Base-by-base conservation (phyloP, 78 protist species). In the Speleostelium caveatum region DNA sequence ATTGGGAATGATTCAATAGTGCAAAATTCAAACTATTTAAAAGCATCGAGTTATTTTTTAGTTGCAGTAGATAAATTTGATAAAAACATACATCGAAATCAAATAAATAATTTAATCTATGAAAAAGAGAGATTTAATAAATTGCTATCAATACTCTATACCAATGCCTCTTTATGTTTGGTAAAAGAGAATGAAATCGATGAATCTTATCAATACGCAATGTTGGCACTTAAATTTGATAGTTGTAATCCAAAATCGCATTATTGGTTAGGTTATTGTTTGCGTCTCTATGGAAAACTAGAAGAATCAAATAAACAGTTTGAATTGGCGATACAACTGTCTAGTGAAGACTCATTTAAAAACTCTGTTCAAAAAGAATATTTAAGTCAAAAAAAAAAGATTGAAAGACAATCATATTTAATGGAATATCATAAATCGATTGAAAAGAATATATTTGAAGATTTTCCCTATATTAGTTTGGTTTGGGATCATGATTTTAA, bases 401-500 rank as follows among this genome's bases (percentile, higher is more conserved):
- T 35, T 24, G 66, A 24, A 10, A 71, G 19, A 45, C 41, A 49
- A 49, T 41, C 26, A 32, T 26, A 4, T 38, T n/a, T 30, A 35
- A 30, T 19, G 77, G 0, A 62, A 42, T 26, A 61, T 24, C 33
- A 53, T 10, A 66, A 60, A n/a, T n/a, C 10, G 38, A 26, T 4
- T 45, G 72, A 26, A 75, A 61, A 2, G 56, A 61, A 14, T 21
- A 24, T 28, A 83, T 83, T 58, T 51, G 17, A n/a, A 30, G 58
- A 83, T 24, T 83, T 83, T 62, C 90, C 90, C 16, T n/a, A n/a
- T n/a, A 35, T 83, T 5, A 42, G 22, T 12, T 35, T 83, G 58
- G 55, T 39, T n/a, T 83, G 90, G 90, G 38, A 53, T 19, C 61
- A 67, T 0, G 36, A 22, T 4, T 26, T 83, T n/a, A n/a, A n/a